Base-by-base conservation (phyloP, 306 rosid species). In the Pueraria montana region DNA sequence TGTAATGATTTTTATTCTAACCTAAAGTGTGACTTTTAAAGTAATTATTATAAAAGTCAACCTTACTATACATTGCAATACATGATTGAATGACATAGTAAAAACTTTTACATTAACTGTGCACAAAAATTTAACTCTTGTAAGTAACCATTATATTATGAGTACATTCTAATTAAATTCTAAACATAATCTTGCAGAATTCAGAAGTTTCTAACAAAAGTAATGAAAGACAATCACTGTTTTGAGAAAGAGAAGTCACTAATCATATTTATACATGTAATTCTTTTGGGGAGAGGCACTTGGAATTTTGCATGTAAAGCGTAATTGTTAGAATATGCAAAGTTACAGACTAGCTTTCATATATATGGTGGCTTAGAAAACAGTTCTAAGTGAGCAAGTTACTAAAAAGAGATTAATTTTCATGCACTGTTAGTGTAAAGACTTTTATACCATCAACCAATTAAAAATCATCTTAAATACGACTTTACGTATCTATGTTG, bases 281-380 rank as follows among this genome's bases (percentile, higher is more conserved):
- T 58, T 69, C 64, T 11, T 83, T n/a, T 14, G 16, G 43, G 9
- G 6, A 59, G 17, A 13, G 32, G 14, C 20, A 83, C 8, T 52
- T 71, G 34, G 66, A 83, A 52, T 21, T 68, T 45, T 62, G 14
- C 18, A 26, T 63, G n/a, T 58, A 34, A 71, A 78, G 11, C 69
- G 13, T 11, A 56, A 12, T 17, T 14, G 42, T 67, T 23, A 30
- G 63, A 13, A 77, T 46, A 48, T 30, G 34, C 17, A 11, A 4
- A 48, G 50, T 64, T 30, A 78, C 40, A 61, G 14, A 32, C 38
- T 40, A 63, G 26, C 18, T 40, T 27, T 43, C 71, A 63, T 20
- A 18, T 23, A 11, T 20, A 34, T 20, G 63, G 43, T 42, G 64
- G 46, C 64, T 63, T 49, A 20, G 5, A 26, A 26, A 6, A 12